phyloP scores from a whole-genome alignment of 177 flowering plant species.

The Vitis hybrid region DNA sequence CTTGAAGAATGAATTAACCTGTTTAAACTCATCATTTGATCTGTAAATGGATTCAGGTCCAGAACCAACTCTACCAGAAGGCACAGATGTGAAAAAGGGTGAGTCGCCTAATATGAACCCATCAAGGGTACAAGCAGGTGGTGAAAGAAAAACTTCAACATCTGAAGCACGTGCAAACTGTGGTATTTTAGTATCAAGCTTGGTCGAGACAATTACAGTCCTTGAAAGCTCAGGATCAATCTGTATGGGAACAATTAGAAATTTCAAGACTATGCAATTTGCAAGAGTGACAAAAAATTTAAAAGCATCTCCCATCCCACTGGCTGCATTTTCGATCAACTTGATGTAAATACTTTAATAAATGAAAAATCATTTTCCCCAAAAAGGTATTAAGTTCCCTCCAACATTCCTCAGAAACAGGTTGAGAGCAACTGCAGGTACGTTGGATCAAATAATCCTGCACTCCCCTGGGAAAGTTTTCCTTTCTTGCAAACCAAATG shows the following conservation, averaged over 20 bases:
- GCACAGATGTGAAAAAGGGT: constrained; percentile 97
- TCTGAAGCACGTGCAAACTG: constrained; percentile 95
- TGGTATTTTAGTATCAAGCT: constrained; percentile 93
- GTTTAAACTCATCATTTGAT: constrained; percentile 90
- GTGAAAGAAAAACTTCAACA: constrained; percentile 95
- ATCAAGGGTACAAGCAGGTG: constrained; percentile 82
- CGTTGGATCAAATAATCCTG: neutral
- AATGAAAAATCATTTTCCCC: neutral
- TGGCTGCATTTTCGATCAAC: neutral
- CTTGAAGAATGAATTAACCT: constrained; percentile 42
- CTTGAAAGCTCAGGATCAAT: constrained; percentile 95
- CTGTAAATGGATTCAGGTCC: constrained; percentile 77
- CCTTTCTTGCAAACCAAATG: neutral
- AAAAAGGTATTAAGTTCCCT: neutral
- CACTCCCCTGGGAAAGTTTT: neutral
- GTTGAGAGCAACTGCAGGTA: neutral
- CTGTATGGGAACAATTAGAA: constrained; percentile 29
- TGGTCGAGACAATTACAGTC: constrained; percentile 92
- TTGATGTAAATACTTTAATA: neutral
- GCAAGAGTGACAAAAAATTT: neutral
- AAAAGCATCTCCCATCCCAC: neutral
- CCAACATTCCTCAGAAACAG: neutral
- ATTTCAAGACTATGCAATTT: neutral
- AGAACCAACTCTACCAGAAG: constrained; percentile 97
- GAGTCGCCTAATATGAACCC: constrained; percentile 90